A percentile compares a stretch with the other conserved stretches of the same genome.
phyloP scores from a whole-genome alignment of 2,329 filamentous ascomycete genomes.

The Chalara sp. region DNA sequence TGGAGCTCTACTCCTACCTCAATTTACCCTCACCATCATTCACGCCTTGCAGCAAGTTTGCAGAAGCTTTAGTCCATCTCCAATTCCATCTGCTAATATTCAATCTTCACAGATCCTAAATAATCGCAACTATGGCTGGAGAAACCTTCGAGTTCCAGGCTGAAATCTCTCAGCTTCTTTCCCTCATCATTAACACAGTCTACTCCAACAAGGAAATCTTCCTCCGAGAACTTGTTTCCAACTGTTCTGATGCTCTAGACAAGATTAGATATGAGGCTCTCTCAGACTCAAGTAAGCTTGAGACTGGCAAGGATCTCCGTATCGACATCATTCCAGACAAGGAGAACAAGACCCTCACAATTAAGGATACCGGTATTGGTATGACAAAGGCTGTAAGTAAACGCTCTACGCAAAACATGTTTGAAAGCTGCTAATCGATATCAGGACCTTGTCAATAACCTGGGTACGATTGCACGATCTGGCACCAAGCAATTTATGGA shows the following conservation, averaged over 20 bases:
- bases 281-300: conserved; percentile 94
- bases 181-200: conserved; percentile 99
- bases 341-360: conserved; percentile 94
- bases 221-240: conserved; percentile 96
- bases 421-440: conserved; percentile 30
- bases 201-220: conserved; percentile 99
- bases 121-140: conserved; percentile 60
- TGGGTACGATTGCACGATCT: conserved; percentile 97
- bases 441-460: conserved; percentile 98
- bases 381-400: conserved; percentile 98
- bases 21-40: too few species aligned
- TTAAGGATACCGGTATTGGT: conserved; percentile 97
- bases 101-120: not conserved
- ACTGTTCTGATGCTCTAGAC: conserved; percentile 97
- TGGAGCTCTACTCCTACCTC: too few species aligned
- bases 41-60: too few species aligned
- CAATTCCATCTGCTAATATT: not conserved
- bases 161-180: conserved; percentile 99
- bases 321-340: conserved; percentile 99
- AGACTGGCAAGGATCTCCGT: conserved; percentile 94
- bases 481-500: conserved; percentile 99
- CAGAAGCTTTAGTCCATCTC: too few species aligned
- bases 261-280: conserved; percentile 99
- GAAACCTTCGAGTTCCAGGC: conserved; percentile 99
- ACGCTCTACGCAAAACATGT: not conserved